A percentile compares a stretch with the other conserved stretches of the same genome.
phyloP scores from a whole-genome alignment of 441 rosid genomes.

The Oxalis stricta region DNA sequence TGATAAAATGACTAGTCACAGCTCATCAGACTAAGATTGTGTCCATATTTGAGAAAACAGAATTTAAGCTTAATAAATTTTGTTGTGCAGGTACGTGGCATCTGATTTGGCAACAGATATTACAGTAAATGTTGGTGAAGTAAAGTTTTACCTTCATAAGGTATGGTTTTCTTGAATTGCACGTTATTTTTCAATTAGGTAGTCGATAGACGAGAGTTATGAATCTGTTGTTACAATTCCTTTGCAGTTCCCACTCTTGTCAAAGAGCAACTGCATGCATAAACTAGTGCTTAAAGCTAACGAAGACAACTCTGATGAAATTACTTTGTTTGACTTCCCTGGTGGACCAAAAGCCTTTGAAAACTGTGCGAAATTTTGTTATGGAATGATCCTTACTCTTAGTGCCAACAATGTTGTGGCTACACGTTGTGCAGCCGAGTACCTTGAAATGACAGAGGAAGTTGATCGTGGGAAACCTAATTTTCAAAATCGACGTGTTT shows the following conservation, averaged over 20 bases:
- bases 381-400: conserved; percentile 79
- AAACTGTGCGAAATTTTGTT: conserved; percentile 92
- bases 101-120: conserved; percentile 76
- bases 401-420: conserved; percentile 81
- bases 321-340: conserved; percentile 50
- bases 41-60: not conserved
- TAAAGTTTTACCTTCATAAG: conserved; percentile 84
- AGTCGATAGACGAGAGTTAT: not conserved
- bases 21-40: no score
- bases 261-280: conserved; percentile 68
- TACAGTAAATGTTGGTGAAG: conserved; percentile 55
- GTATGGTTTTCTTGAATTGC: conserved; percentile 18
- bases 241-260: conserved; percentile 85
- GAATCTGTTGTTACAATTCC: conserved; percentile 1
- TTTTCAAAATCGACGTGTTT: conserved; percentile 80
- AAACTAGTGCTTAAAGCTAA: conserved; percentile 37
- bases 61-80: conserved; percentile 10
- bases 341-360: conserved; percentile 91
- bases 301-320: conserved; percentile 50
- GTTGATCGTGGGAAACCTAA: conserved; percentile 70
- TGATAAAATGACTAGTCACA: no score
- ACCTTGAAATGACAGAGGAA: conserved; percentile 88
- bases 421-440: conserved; percentile 85
- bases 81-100: conserved; percentile 45
- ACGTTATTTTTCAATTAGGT: not conserved